Conservation (phyloP, 176 grass and related monocot genomes). For the Neostapfia colusana region DNA sequence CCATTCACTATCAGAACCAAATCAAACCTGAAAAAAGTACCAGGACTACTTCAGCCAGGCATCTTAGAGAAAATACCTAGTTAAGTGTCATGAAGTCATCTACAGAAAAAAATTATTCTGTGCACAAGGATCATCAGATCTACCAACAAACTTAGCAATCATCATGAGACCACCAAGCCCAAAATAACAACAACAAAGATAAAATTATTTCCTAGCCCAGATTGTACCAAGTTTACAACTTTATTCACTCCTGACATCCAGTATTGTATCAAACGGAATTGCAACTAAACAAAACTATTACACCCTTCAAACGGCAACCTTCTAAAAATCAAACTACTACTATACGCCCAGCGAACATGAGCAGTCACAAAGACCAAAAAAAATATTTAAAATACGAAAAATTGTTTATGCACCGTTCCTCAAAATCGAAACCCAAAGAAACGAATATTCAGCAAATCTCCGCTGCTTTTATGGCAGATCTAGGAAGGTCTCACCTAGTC, state of each 20-base stretch:
- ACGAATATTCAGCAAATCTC: background rate
- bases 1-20: conserved; percentile 81
- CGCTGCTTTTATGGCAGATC: conserved; percentile 35
- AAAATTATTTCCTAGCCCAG: conserved; percentile 4
- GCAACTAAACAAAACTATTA: background rate
- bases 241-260: background rate
- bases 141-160: conserved; percentile 13
- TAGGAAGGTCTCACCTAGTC: conserved; percentile 61
- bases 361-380: background rate
- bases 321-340: background rate
- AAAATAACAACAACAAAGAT: conserved; percentile 18
- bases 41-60: conserved; percentile 18
- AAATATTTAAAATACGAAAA: conserved; percentile 25
- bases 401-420: background rate
- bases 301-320: background rate
- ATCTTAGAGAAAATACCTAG: conserved; percentile 14
- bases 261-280: background rate
- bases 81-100: conserved; percentile 1
- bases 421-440: conserved; percentile 11
- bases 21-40: conserved; percentile 71
- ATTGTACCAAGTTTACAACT: conserved; percentile 1
- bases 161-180: conserved; percentile 12
- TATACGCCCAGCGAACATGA: background rate
- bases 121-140: conserved; percentile 25
- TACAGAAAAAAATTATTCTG: background rate